Evolutionary conservation across 306 rosid genomes (phyloP).

Genomic region (Luffa acutangula): DNA sequence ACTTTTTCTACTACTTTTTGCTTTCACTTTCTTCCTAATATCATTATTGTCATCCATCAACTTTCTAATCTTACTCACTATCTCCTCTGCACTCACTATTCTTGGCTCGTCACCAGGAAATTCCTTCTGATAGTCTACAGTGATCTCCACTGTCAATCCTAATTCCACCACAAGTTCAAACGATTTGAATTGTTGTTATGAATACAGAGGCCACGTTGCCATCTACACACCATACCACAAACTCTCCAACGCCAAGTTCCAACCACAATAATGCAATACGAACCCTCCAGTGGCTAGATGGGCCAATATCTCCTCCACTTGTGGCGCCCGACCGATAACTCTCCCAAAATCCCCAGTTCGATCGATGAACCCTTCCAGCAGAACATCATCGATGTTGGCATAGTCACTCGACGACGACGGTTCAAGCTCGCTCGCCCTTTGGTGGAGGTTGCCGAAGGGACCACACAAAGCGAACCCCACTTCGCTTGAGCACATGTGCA

Average conservation of each 20-base stretch:
- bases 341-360: slow-evolving; percentile 14
- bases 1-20: slow-evolving; percentile 13
- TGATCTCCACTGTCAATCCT: slow-evolving; percentile 23
- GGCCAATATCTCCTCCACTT: slow-evolving; percentile 11
- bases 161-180: slow-evolving; percentile 20
- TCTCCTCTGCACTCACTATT: slow-evolving; percentile 13
- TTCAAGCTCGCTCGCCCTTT: no score
- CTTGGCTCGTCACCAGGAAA: not conserved
- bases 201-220: slow-evolving; percentile 24
- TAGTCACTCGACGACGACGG: not conserved
- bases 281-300: slow-evolving; percentile 26
- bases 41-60: slow-evolving; percentile 16
- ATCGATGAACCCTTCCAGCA: slow-evolving; percentile 6
- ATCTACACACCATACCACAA: slow-evolving; percentile 18
- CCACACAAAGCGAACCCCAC: not conserved
- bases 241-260: slow-evolving; percentile 27
- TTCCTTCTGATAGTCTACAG: not conserved
- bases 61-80: slow-evolving; percentile 10
- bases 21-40: slow-evolving; percentile 15
- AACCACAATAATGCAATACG: slow-evolving; percentile 32
- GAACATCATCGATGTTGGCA: not conserved
- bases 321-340: slow-evolving; percentile 26
- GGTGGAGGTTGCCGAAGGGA: not conserved
- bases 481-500: slow-evolving; percentile 9
- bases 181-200: slow-evolving; percentile 23